Evolutionary conservation across 495 filamentous ascomycete species (phyloP), one percentile per base, ranked within the genome.

Genomic region (Chaetomium cochliodes): DNA sequence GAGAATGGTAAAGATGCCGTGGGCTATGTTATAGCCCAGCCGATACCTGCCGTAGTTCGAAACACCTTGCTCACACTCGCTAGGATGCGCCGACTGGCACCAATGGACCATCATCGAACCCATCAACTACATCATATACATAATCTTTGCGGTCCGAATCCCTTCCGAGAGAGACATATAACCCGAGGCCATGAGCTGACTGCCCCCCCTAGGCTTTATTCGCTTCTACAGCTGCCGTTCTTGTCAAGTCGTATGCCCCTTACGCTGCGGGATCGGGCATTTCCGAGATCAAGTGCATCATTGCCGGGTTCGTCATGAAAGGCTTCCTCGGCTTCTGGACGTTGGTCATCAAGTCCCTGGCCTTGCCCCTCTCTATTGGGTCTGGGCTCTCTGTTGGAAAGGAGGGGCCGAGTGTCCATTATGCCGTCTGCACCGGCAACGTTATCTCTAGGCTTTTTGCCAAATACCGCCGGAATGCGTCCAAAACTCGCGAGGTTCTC

Each of bases 271-370:
- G 94, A 33, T 97, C 93, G 25, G 94, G 94, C 54, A 98, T 98
- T 62, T 97, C 93, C 28, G 94, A 98, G 79, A 98, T 98, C 79
- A 98, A 98, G 77, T 98, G 94, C 77, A 98, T 98, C 69, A 96
- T 98, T 70, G 93, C 93, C 7, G 94, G 94, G n/a, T 98, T 98
- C 69, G 90, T 98, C 62, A 98, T 98, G 94, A 97, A 98, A 74
- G 94, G 94, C 8, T 98, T 98, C 71, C 82, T 98, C 47, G 91
- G 94, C 37, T 89, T 88, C 66, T 91, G 91, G 89, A 98, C 94
- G 18, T 80, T 98, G 13, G 67, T 96, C 44, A 98, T 98, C 73
- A 98, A 98, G 77, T 96, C 93, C 3, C 85, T 98, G 58, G 90
- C 90, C 41, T 77, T 98, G 55, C 94, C 94, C 0, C 81, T 98